phyloP scores from a whole-genome alignment of 1,139 yeast species.

The Eremothecium sinecaudum region DNA sequence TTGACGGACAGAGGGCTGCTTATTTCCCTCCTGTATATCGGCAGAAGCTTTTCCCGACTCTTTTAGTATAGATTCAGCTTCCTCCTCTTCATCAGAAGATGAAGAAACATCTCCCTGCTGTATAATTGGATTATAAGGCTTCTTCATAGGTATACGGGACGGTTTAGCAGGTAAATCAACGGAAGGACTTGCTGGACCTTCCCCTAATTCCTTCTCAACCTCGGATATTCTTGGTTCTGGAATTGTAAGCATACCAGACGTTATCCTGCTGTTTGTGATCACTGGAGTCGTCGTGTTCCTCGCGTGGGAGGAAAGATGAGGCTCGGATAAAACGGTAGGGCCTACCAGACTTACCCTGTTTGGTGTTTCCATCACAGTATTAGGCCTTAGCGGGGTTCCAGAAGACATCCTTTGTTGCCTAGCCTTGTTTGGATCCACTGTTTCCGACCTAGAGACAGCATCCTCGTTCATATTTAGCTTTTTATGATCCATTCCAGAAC shows the following conservation, averaged over 20 bases:
- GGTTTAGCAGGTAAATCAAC: constrained; percentile 27
- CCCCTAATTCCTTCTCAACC: constrained; percentile 30
- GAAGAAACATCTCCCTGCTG: constrained; percentile 5
- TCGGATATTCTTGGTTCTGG: constrained; percentile 36
- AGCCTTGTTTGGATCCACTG: constrained; percentile 32
- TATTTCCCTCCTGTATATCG: background rate
- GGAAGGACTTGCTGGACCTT: constrained; percentile 31
- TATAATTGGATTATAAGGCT: constrained; percentile 17
- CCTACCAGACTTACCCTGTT: constrained; percentile 28
- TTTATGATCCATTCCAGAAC: constrained; percentile 28
- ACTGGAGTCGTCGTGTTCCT: constrained; percentile 15
- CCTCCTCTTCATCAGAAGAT: constrained; percentile 7
- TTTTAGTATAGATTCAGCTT: constrained; percentile 8
- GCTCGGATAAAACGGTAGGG: constrained; percentile 27
- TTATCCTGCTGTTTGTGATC: constrained; percentile 36
- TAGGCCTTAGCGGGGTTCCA: constrained; percentile 23
- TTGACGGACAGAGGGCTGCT: constrained; percentile 10
- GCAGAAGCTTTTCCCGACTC: constrained; percentile 9
- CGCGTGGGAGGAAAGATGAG: constrained; percentile 7
- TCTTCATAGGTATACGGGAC: constrained; percentile 31
- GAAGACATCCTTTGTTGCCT: constrained; percentile 28
- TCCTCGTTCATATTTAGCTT: constrained; percentile 22
- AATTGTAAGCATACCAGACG: constrained; percentile 55
- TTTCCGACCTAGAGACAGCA: constrained; percentile 29
- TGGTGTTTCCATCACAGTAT: constrained; percentile 23